phyloP scores from a whole-genome alignment of 1,284 basidiomycete genomes.

The Blastosporella zonata region DNA sequence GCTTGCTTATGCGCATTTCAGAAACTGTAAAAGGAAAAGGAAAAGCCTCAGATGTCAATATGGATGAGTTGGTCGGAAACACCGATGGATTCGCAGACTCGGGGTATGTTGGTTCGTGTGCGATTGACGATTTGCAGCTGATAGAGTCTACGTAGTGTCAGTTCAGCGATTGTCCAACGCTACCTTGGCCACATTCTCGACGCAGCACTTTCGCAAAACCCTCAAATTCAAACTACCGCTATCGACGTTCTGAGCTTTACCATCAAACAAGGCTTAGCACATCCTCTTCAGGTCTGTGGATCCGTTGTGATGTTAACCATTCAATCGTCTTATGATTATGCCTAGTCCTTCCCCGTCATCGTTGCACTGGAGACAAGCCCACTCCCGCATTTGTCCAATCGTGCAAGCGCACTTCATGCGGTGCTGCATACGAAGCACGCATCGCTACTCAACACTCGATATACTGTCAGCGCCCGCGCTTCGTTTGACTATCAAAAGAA shows the following conservation, averaged over 20 bases:
- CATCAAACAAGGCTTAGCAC: constrained; percentile 91
- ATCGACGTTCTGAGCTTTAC: constrained; percentile 92
- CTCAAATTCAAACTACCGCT: constrained; percentile 77
- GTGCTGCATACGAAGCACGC: constrained; percentile 88
- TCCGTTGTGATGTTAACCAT: neutral
- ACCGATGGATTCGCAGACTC: constrained; percentile 94
- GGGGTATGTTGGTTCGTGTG: constrained; percentile 49
- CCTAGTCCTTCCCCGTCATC: constrained; percentile 86
- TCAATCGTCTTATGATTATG: constrained; percentile 5
- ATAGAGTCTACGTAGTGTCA: constrained; percentile 57
- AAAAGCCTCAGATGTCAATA: constrained; percentile 64
- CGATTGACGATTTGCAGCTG: constrained; percentile 1
- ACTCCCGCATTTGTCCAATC: constrained; percentile 55
- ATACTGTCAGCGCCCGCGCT: constrained; percentile 72
- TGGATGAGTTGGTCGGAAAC: constrained; percentile 92
- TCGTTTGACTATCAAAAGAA: constrained; percentile 84
- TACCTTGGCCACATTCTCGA: constrained; percentile 83
- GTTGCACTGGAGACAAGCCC: constrained; percentile 90
- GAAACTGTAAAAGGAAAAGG: constrained; percentile 40
- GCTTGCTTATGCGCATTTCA: constrained; percentile 13
- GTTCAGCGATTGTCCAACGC: constrained; percentile 90
- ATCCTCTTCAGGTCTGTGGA: constrained; percentile 77
- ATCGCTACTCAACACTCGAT: constrained; percentile 85
- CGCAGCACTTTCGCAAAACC: constrained; percentile 71
- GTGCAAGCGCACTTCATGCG: constrained; percentile 80